These are phyloP conservation scores for Rhodotorula diobovata DNA, from an alignment of 768 basidiomycete genomes.

Conservation along the genomic window DNA sequence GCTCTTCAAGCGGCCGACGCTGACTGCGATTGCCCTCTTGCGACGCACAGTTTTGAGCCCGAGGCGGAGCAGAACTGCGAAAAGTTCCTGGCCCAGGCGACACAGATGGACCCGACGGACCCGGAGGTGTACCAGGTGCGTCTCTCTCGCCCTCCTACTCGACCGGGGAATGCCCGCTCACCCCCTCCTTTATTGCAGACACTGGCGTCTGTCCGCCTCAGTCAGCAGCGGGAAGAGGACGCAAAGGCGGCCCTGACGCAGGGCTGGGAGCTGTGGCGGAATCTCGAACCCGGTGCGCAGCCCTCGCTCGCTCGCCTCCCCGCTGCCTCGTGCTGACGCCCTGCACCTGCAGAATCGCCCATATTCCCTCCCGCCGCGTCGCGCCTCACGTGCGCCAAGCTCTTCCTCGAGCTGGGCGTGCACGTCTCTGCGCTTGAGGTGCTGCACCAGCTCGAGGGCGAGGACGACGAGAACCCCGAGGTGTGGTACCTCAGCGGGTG, in stretches of 20 bases:
- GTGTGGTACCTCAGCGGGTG: slow-evolving; percentile 42
- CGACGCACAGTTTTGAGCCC: slow-evolving; percentile 31
- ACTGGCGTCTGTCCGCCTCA: slow-evolving; percentile 37
- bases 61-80: slow-evolving; percentile 43
- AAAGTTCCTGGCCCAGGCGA: slow-evolving; percentile 39
- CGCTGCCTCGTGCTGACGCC: background rate
- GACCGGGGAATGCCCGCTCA: background rate
- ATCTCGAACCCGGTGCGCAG: slow-evolving; percentile 22
- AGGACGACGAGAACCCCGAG: slow-evolving; percentile 44
- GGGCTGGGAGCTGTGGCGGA: slow-evolving; percentile 36
- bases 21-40: background rate
- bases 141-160: background rate
- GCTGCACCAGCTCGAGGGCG: slow-evolving; percentile 40
- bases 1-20: background rate
- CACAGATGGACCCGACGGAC: slow-evolving; percentile 39
- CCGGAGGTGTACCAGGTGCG: slow-evolving; percentile 42
- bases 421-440: slow-evolving; percentile 40
- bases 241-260: slow-evolving; percentile 25
- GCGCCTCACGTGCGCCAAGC: slow-evolving; percentile 35
- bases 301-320: too few relatives aligned
- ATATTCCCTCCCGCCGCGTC: slow-evolving; percentile 26
- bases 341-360: slow-evolving; percentile 11
- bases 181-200: slow-evolving; percentile 4
- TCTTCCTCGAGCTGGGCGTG: slow-evolving; percentile 33
- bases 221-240: slow-evolving; percentile 31